Evolutionary conservation across 2,329 filamentous ascomycete genomes (phyloP).

Genomic region (Colletotrichum tabaci): DNA sequence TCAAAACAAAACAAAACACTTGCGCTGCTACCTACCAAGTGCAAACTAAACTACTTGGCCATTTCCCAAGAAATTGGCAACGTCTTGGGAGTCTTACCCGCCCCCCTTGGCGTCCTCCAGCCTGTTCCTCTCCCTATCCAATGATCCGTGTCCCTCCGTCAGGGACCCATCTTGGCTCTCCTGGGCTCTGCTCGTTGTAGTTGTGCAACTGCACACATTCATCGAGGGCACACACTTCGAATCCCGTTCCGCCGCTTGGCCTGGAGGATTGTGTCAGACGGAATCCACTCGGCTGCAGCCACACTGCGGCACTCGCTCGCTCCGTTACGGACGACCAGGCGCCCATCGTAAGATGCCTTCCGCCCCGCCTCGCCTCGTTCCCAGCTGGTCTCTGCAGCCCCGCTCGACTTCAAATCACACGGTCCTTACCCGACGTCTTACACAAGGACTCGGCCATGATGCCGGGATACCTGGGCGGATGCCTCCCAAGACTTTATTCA

Average conservation of each 20-base stretch:
- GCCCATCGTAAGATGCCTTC: neutral
- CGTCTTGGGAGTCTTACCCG: constrained; percentile 21
- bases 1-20: constrained; percentile 1
- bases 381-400: neutral
- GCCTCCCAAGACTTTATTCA: too few species aligned
- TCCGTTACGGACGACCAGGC: neutral
- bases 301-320: neutral
- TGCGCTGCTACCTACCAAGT: neutral
- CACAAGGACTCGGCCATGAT: neutral
- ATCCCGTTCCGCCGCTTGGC: constrained; percentile 31
- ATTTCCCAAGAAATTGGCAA: constrained; percentile 26
- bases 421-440: neutral
- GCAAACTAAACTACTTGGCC: neutral
- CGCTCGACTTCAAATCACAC: neutral
- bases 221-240: neutral
- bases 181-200: constrained; percentile 11
- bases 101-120: constrained; percentile 28
- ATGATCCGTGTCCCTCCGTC: constrained; percentile 23
- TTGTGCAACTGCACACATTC: neutral
- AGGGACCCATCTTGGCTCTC: constrained; percentile 28
- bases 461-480: too few species aligned
- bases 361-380: neutral
- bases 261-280: constrained; percentile 1
- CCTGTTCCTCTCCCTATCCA: constrained; percentile 11
- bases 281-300: neutral